Percentiles rank a stretch among this genome's conserved stretches.
Evolutionary conservation across 2,329 filamentous ascomycete species (phyloP).

Genomic region (Metarhizium brunneum): DNA sequence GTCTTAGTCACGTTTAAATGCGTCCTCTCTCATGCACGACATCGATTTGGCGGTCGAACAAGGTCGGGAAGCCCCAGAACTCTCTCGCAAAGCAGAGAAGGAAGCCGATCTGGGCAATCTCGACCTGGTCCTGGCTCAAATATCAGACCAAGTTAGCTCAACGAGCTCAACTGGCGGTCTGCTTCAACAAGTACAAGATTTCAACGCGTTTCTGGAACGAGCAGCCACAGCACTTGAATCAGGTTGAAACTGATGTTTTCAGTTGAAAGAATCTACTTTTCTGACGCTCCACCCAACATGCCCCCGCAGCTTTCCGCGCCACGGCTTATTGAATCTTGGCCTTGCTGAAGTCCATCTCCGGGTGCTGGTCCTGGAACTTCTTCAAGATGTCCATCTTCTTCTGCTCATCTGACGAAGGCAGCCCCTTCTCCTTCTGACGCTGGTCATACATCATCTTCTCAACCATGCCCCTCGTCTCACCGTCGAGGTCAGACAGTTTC

Average conservation of each 20-base stretch:
- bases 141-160: slow-evolving; percentile 44
- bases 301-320: background rate
- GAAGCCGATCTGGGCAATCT: slow-evolving; percentile 44
- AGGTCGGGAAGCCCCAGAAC: slow-evolving; percentile 37
- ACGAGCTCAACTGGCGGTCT: slow-evolving; percentile 40
- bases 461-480: slow-evolving; percentile 91
- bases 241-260: slow-evolving; percentile 17
- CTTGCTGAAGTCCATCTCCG: slow-evolving; percentile 64
- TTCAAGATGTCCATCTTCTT: slow-evolving; percentile 88
- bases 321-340: slow-evolving; percentile 48
- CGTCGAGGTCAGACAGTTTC: slow-evolving; percentile 85
- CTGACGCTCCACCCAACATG: background rate
- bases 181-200: slow-evolving; percentile 47
- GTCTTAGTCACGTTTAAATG: slow-evolving; percentile 34
- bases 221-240: slow-evolving; percentile 47
- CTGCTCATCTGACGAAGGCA: slow-evolving; percentile 87
- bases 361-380: slow-evolving; percentile 79
- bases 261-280: background rate
- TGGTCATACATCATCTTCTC: slow-evolving; percentile 99
- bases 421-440: slow-evolving; percentile 86
- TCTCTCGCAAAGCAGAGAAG: slow-evolving; percentile 36
- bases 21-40: slow-evolving; percentile 52
- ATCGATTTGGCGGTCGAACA: slow-evolving; percentile 49
- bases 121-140: slow-evolving; percentile 45
- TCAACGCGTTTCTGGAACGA: slow-evolving; percentile 55